Conservation (phyloP, 257 asterid genomes). For the Fraxinus americana region DNA sequence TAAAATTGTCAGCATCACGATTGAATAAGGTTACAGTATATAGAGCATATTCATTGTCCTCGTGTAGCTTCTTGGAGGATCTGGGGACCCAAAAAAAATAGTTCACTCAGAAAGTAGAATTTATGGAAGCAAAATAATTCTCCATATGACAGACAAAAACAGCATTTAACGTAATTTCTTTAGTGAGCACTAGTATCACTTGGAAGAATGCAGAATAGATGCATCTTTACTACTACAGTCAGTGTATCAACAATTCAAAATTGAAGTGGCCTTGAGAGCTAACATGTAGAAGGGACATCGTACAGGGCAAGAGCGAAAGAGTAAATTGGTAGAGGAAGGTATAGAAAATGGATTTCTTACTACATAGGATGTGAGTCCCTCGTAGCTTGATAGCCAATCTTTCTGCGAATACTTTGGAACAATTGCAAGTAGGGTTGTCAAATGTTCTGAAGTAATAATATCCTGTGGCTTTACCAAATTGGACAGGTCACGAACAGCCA, state of each 20-base stretch:
- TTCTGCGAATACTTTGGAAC: constrained; percentile 86
- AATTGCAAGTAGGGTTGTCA: constrained; percentile 77
- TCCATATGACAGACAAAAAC: constrained; percentile 4
- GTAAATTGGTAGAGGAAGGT: constrained; percentile 20
- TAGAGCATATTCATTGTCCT: constrained; percentile 52
- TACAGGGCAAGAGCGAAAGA: constrained; percentile 9
- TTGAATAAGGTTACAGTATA: constrained; percentile 58
- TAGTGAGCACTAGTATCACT: background rate
- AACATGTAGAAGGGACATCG: background rate
- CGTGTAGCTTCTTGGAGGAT: constrained; percentile 86
- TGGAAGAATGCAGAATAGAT: constrained; percentile 4
- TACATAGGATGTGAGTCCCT: constrained; percentile 81
- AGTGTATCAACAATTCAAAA: constrained; percentile 4
- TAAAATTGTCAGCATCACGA: constrained; percentile 93
- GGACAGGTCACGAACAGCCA: constrained; percentile 57
- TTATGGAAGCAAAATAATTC: constrained; percentile 14
- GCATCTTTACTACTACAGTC: background rate
- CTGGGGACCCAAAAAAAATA: constrained; percentile 78
- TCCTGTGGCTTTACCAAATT: constrained; percentile 71
- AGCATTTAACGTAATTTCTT: background rate
- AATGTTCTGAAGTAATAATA: constrained; percentile 70
- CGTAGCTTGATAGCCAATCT: constrained; percentile 89
- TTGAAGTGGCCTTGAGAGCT: constrained; percentile 4
- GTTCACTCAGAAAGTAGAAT: constrained; percentile 33
- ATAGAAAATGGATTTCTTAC: constrained; percentile 42